phyloP scores from a whole-genome alignment of 495 filamentous ascomycete species.

The Daldinia vernicosa region DNA sequence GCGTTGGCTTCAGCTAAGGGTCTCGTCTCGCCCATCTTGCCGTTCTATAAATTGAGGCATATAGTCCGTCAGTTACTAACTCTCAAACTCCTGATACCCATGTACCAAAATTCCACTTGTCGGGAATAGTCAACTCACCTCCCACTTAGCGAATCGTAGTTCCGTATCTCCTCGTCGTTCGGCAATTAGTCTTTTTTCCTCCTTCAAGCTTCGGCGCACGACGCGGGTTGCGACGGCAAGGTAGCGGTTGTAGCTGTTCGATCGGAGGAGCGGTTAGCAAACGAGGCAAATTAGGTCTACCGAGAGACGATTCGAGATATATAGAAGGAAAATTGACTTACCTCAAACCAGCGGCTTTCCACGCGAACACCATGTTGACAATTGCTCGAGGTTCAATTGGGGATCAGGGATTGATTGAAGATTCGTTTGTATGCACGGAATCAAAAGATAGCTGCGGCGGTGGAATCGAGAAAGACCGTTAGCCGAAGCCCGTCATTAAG shows the following conservation, averaged over 20 bases:
- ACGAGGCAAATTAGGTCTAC: neutral
- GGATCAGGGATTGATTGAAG: constrained; percentile 39
- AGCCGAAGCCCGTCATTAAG: constrained; percentile 21
- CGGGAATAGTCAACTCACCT: constrained; percentile 69
- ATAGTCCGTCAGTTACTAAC: constrained; percentile 39
- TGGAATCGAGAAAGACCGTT: constrained; percentile 48
- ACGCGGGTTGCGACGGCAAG: constrained; percentile 78
- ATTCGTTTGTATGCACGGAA: constrained; percentile 36
- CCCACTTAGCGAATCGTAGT: constrained; percentile 93
- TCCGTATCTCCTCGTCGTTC: constrained; percentile 93
- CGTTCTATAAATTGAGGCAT: constrained; percentile 69
- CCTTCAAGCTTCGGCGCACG: constrained; percentile 92
- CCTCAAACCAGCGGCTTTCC: constrained; percentile 98
- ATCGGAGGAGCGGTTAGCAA: constrained; percentile 42
- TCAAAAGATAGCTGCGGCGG: constrained; percentile 35
- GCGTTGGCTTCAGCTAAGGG: constrained; percentile 77
- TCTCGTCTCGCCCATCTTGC: constrained; percentile 92
- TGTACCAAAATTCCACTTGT: constrained; percentile 11
- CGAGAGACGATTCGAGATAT: constrained; percentile 28
- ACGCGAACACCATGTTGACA: constrained; percentile 94
- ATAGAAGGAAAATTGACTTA: constrained; percentile 58
- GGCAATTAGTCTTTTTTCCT: constrained; percentile 82
- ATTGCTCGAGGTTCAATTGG: constrained; percentile 46
- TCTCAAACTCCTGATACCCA: constrained; percentile 3
- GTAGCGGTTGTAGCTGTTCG: constrained; percentile 82